These are phyloP conservation scores for Nitzschia putrida DNA, from an alignment of 108 stramenopile species.

Conservation along the genomic window DNA sequence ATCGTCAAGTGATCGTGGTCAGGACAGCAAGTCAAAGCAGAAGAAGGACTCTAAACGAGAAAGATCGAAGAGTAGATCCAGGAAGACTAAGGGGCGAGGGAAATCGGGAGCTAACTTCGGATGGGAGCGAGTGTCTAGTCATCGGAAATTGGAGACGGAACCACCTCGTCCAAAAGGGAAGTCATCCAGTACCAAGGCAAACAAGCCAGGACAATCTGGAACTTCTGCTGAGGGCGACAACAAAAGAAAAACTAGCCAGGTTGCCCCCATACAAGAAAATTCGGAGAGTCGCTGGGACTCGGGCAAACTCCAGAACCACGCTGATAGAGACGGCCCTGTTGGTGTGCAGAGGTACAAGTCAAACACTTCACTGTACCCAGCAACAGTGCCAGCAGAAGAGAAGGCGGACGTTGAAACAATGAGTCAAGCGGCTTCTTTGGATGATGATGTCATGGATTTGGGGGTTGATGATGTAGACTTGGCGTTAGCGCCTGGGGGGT, in stretches of 20 bases:
- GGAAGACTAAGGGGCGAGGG: not conserved
- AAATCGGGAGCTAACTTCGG: not conserved
- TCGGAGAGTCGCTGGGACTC: no score
- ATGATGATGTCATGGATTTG: no score
- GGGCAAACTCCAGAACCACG: no score
- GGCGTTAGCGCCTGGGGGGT: not conserved
- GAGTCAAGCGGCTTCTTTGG: no score
- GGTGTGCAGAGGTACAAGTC: no score
- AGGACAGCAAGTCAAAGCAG: not conserved
- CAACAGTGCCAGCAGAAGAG: no score
- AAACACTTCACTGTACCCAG: no score
- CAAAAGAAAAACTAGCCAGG: no score
- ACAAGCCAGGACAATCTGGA: not conserved
- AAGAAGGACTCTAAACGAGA: not conserved
- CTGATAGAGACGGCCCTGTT: no score
- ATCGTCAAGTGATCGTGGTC: not conserved
- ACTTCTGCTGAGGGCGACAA: no score
- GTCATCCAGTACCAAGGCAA: not conserved
- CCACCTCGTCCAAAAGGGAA: not conserved
- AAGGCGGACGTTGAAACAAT: no score
- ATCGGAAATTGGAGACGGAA: not conserved
- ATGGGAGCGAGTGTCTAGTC: slow-evolving; percentile 7
- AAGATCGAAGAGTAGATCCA: not conserved
- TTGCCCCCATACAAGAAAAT: no score
- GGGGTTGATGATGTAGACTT: not conserved